Conservation (phyloP, 2,329 filamentous ascomycete genomes). For the Cercospora janseana region DNA sequence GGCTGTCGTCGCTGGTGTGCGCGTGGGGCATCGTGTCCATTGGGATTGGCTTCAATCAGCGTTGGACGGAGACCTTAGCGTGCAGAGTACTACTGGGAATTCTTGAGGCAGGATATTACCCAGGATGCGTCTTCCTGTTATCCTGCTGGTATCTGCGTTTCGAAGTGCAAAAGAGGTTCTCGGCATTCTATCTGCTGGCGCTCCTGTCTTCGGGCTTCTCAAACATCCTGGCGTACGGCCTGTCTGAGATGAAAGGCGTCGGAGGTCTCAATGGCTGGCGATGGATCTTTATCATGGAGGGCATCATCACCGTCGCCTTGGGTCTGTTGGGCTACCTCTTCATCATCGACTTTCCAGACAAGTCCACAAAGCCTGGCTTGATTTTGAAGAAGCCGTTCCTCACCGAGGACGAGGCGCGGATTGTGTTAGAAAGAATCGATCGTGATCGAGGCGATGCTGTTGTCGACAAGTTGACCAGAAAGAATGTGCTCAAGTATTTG, state of each 20-base stretch:
- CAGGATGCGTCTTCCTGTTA: conserved; percentile 24
- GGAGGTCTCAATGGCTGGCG: conserved; percentile 51
- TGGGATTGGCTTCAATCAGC: conserved; percentile 36
- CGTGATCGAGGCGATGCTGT: conserved; percentile 39
- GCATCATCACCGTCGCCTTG: conserved; percentile 40
- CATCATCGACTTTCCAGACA: conserved; percentile 29
- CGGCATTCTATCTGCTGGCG: conserved; percentile 22
- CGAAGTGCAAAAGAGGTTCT: conserved; percentile 27
- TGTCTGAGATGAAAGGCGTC: conserved; percentile 23
- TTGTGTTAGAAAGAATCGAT: conserved; percentile 41
- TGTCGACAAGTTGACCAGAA: conserved; percentile 28
- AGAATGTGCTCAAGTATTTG: conserved; percentile 33
- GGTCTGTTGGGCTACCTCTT: conserved; percentile 39
- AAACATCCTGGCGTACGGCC: conserved; percentile 22
- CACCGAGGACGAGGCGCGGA: conserved; percentile 19
- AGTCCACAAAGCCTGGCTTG: conserved; percentile 26
- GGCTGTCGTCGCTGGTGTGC: conserved; percentile 39
- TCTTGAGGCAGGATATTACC: conserved; percentile 38
- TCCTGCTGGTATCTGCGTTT: conserved; percentile 24
- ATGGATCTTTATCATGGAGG: conserved; percentile 50
- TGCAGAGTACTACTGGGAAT: conserved; percentile 37
- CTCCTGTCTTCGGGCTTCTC: conserved; percentile 20
- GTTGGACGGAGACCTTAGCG: conserved; percentile 33
- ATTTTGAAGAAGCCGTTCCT: conserved; percentile 27
- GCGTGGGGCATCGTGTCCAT: conserved; percentile 40